Conservation (phyloP, 2,329 filamentous ascomycete species). For the Zymoseptoria passerinii region DNA sequence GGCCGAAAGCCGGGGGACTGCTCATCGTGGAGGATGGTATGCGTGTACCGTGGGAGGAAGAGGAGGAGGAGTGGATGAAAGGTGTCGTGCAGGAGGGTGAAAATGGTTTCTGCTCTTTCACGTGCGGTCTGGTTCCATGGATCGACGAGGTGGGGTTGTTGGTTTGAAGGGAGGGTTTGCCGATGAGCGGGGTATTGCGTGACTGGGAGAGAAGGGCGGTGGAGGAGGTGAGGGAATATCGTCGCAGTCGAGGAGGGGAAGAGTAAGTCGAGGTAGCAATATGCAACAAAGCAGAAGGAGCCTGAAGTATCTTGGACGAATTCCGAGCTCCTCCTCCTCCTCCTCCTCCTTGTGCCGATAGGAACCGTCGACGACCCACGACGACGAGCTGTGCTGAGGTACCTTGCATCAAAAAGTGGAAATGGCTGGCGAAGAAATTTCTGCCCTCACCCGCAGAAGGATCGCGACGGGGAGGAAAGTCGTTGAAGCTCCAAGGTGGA, state of each 20-base stretch:
- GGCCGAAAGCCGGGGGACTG: slow-evolving; percentile 8
- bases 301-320: not conserved
- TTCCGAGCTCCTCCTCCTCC: not conserved
- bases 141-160: not conserved
- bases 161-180: not conserved
- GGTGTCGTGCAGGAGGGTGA: not conserved
- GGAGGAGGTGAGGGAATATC: not conserved
- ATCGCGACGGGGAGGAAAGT: not conserved
- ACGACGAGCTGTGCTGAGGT: not conserved
- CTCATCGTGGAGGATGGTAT: slow-evolving; percentile 10
- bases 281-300: not conserved
- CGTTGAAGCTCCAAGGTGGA: not conserved
- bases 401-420: not conserved
- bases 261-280: not conserved
- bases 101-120: not conserved
- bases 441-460: not conserved
- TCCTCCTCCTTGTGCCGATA: not conserved
- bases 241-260: not conserved
- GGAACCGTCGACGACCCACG: not conserved
- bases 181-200: not conserved
- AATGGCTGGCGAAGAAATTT: not conserved
- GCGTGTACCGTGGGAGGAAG: not conserved
- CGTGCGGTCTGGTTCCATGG: not conserved
- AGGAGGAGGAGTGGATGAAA: not conserved
- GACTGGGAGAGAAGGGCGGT: not conserved